These are phyloP conservation scores for Fusarium aywerte DNA, from an alignment of 2,329 filamentous ascomycete species.

Conservation along the genomic window DNA sequence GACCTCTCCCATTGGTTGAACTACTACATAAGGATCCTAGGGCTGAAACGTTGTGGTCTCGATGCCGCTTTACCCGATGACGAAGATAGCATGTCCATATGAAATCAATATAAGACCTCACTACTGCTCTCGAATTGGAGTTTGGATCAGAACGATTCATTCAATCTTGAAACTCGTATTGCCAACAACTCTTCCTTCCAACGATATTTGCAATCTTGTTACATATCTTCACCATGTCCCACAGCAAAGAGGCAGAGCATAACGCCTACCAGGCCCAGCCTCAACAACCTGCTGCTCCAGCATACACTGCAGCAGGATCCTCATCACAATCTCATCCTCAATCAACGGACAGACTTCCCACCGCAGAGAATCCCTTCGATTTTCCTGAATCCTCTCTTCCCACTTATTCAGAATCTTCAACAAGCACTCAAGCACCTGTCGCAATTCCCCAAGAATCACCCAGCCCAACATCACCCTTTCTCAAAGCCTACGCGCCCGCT, in stretches of 20 bases:
- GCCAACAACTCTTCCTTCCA: background rate
- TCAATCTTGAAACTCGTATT: rapidly evolving
- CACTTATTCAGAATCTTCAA: constrained; percentile 44
- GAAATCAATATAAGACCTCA: constrained; percentile 9
- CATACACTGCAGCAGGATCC: constrained; percentile 17
- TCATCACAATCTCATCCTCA: background rate
- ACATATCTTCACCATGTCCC: constrained; percentile 13
- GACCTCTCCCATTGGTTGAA: constrained; percentile 8
- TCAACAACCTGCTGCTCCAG: constrained; percentile 12
- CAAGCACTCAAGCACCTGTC: constrained; percentile 47
- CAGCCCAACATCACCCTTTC: constrained; percentile 52
- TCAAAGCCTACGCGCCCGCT: constrained; percentile 52
- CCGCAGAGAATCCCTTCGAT: constrained; percentile 53
- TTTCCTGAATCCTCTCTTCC: constrained; percentile 52
- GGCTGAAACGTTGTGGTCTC: constrained; percentile 16
- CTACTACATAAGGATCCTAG: background rate
- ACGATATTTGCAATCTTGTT: background rate
- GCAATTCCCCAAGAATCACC: constrained; percentile 55
- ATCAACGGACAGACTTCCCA: constrained; percentile 39
- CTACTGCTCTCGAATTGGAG: background rate
- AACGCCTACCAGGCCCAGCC: background rate
- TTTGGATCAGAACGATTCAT: background rate
- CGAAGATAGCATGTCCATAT: constrained; percentile 15
- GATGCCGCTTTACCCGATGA: constrained; percentile 33
- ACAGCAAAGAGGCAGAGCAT: constrained; percentile 30